A percentile compares a stretch with the other conserved stretches of the same genome.
phyloP scores from a whole-genome alignment of 1,284 basidiomycete species.

The Takashimella koratensis region DNA sequence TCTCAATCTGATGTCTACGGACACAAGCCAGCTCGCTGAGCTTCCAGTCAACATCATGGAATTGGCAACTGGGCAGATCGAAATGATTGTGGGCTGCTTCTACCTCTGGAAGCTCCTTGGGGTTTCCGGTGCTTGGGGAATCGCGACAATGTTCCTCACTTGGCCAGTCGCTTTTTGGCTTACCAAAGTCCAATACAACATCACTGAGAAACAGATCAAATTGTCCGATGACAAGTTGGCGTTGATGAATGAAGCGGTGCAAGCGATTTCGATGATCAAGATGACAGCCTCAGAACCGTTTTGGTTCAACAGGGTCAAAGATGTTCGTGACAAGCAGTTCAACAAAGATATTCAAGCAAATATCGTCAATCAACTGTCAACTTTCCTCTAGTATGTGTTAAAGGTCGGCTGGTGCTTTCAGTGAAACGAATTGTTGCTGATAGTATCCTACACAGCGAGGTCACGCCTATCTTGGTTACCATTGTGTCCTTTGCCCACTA shows the following conservation, averaged over 20 bases:
- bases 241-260: constrained; percentile 86
- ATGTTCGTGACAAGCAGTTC: constrained; percentile 68
- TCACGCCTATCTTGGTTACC: constrained; percentile 36
- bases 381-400: constrained; percentile 26
- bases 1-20: constrained; percentile 33
- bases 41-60: constrained; percentile 16
- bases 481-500: constrained; percentile 57
- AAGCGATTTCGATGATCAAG: constrained; percentile 88
- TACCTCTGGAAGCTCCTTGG: constrained; percentile 80
- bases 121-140: constrained; percentile 53
- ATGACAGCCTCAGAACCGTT: constrained; percentile 90
- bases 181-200: constrained; percentile 70
- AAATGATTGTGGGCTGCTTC: constrained; percentile 67
- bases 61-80: constrained; percentile 67
- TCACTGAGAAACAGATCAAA: constrained; percentile 81
- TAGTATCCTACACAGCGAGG: constrained; percentile 27
- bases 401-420: no score
- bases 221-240: constrained; percentile 78
- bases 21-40: constrained; percentile 13
- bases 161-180: constrained; percentile 82
- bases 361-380: constrained; percentile 16
- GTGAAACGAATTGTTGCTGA: neutral
- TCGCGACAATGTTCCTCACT: constrained; percentile 32
- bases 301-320: constrained; percentile 73
- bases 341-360: constrained; percentile 59